Base-by-base conservation (phyloP, 495 filamentous ascomycete species). In the Evernia prunastri region DNA sequence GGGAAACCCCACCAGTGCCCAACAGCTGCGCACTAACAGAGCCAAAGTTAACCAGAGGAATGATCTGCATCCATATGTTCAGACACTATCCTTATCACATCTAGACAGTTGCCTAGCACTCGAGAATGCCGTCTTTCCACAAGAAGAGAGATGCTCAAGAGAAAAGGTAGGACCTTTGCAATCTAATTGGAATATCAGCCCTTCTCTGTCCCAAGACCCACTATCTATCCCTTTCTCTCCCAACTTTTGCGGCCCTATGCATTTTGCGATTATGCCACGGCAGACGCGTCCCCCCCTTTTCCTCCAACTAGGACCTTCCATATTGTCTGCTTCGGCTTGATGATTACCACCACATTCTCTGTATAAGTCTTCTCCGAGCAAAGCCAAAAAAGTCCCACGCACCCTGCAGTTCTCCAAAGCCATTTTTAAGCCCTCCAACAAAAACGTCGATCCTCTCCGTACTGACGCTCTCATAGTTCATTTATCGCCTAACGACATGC, bases 401-500 rank as follows among this genome's bases (percentile, higher is more conserved):
- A 20, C 27, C 49, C 20, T 18, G 13, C 27, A 53, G 12, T 17
- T 8, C 27, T 53, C 49, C 12, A 23, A 51, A 12, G 10, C 5
- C 49, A 31, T 15, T 12, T 5, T 8, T 3, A 2, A 53, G 27
- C 49, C 23, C 27, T 27, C 49, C 27, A 33, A 54, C 33, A 15
- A 33, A 20, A 54, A 33, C 29, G 7, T 54, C 29, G 51, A 33
- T 12, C 51, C 5, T 20, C n/a, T n/a, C n/a, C n/a, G n/a, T 54
- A 54, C 51, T 54, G 27, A 66, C 63, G 57, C 59, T n/a, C 59
- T 51, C 36, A 36, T 61, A 96, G 93, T 87, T 96, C 68, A 75
- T 81, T 33, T 96, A 96, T 72, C 89, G 92, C 59, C 85, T 97
- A 20, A 82, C 80, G 20, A 79, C 78, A 67, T 93, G 89, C 70